Evolutionary conservation across 2,329 filamentous ascomycete genomes (phyloP).

Genomic region (Lecanicillium sp.): DNA sequence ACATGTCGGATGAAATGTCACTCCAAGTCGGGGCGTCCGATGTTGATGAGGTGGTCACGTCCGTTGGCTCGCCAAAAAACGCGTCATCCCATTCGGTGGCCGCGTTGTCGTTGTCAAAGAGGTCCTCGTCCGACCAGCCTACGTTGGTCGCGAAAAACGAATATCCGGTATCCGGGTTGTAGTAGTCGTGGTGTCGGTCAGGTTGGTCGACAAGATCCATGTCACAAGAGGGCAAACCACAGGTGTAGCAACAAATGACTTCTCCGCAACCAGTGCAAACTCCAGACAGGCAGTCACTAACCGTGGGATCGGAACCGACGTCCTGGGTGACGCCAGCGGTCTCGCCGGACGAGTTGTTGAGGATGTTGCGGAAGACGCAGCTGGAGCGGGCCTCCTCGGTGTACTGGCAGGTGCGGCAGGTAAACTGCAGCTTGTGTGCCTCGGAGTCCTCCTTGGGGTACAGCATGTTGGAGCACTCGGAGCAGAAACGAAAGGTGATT

Average conservation of each 20-base stretch:
- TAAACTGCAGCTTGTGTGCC: slow-evolving; percentile 81
- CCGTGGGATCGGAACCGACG: slow-evolving; percentile 95
- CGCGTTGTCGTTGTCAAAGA: slow-evolving; percentile 19
- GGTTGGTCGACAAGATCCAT: slow-evolving; percentile 11
- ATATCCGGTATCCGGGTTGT: slow-evolving; percentile 20
- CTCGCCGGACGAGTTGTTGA: slow-evolving; percentile 86
- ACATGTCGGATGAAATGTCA: too few relatives aligned
- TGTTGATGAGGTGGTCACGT: neutral
- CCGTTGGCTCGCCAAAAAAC: neutral
- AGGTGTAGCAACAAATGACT: slow-evolving; percentile 34
- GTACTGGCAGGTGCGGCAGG: slow-evolving; percentile 91
- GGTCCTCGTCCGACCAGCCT: slow-evolving; percentile 21
- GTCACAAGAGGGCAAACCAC: slow-evolving; percentile 21
- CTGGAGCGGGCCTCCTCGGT: slow-evolving; percentile 78
- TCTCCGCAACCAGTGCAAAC: slow-evolving; percentile 40
- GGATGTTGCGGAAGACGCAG: slow-evolving; percentile 91
- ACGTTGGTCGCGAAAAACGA: slow-evolving; percentile 2
- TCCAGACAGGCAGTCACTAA: slow-evolving; percentile 56
- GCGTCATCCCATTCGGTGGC: slow-evolving; percentile 7
- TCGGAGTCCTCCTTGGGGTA: slow-evolving; percentile 92
- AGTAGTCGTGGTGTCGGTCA: slow-evolving; percentile 10
- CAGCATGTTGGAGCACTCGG: slow-evolving; percentile 97
- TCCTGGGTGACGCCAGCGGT: slow-evolving; percentile 97
- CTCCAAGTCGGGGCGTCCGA: too few relatives aligned
- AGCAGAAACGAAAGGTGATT: slow-evolving; percentile 96